These are phyloP conservation scores for Didymella keratinophila DNA, from an alignment of 2,329 filamentous ascomycete genomes.

Conservation along the genomic window DNA sequence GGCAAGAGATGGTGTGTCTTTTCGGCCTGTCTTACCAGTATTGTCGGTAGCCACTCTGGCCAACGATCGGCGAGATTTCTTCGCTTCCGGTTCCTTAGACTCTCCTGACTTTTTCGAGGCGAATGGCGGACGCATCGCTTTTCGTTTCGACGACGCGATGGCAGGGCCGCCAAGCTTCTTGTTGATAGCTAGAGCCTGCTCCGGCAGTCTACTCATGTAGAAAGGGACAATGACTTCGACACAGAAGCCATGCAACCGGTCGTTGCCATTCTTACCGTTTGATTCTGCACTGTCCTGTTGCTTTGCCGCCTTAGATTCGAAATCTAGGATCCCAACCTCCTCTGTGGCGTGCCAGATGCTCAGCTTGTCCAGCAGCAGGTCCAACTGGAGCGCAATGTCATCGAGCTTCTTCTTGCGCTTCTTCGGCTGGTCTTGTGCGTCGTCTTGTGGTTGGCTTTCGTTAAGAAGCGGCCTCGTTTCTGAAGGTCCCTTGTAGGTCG, in stretches of 20 bases:
- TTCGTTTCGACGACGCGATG: conserved; percentile 64
- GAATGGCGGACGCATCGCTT: conserved; percentile 50
- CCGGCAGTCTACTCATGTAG: conserved; percentile 79
- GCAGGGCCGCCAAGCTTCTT: conserved; percentile 78
- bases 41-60: conserved; percentile 68
- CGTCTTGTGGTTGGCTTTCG: conserved; percentile 29
- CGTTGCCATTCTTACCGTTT: conserved; percentile 51
- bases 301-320: conserved; percentile 39
- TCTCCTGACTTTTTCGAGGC: conserved; percentile 51
- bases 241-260: conserved; percentile 78
- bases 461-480: conserved; percentile 25
- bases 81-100: conserved; percentile 49
- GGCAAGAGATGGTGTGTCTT: conserved; percentile 69
- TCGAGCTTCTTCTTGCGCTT: conserved; percentile 67
- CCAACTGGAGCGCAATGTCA: conserved; percentile 71
- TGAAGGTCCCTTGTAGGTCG: conserved; percentile 45
- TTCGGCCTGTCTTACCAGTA: conserved; percentile 58
- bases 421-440: conserved; percentile 39
- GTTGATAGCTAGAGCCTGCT: conserved; percentile 73
- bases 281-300: conserved; percentile 34
- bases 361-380: conserved; percentile 77
- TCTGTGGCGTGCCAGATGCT: conserved; percentile 86
- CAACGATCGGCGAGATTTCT: conserved; percentile 61
- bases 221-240: conserved; percentile 83
- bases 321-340: conserved; percentile 58